Percentiles rank a stretch among this genome's conserved stretches.
Evolutionary conservation across 2,329 filamentous ascomycete species (phyloP).

Genomic region (Ascochyta rabiei): DNA sequence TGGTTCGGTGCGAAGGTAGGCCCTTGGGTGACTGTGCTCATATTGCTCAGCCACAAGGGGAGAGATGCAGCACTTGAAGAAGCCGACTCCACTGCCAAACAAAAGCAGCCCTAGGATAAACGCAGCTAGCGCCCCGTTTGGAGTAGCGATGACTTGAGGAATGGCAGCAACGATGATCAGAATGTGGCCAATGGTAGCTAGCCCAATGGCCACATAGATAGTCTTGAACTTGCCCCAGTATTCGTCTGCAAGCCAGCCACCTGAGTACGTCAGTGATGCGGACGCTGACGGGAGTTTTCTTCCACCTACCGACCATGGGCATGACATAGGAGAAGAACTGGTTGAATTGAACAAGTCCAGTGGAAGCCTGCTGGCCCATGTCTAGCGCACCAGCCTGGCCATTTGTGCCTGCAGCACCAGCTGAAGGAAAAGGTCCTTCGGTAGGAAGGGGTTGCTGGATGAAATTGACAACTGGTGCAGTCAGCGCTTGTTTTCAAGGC

Average conservation of each 20-base stretch:
- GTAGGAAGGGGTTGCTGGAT: slow-evolving; percentile 54
- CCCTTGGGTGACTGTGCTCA: slow-evolving; percentile 59
- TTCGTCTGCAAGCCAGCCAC: slow-evolving; percentile 64
- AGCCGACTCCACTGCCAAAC: slow-evolving; percentile 52
- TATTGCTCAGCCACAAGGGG: slow-evolving; percentile 73
- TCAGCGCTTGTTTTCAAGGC: slow-evolving; percentile 1
- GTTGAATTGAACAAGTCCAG: slow-evolving; percentile 32
- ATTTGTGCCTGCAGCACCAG: slow-evolving; percentile 48
- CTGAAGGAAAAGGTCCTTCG: slow-evolving; percentile 55
- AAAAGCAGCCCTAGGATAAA: slow-evolving; percentile 56
- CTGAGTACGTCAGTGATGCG: slow-evolving; percentile 52
- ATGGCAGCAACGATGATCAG: slow-evolving; percentile 59
- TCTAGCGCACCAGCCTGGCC: slow-evolving; percentile 38
- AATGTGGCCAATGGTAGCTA: slow-evolving; percentile 63
- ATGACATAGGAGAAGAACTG: slow-evolving; percentile 31
- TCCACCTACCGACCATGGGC: slow-evolving; percentile 32
- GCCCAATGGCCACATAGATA: slow-evolving; percentile 58
- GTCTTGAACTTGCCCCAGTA: slow-evolving; percentile 66
- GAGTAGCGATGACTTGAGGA: slow-evolving; percentile 51
- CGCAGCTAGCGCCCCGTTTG: slow-evolving; percentile 51
- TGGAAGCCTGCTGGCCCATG: slow-evolving; percentile 36
- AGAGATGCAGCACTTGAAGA: slow-evolving; percentile 53
- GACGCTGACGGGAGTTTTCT: neutral
- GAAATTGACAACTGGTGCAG: slow-evolving; percentile 35
- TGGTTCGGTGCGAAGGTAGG: slow-evolving; percentile 57